Base-by-base conservation (phyloP, 106 monocot genomes). In the Vanilla planifolia region DNA sequence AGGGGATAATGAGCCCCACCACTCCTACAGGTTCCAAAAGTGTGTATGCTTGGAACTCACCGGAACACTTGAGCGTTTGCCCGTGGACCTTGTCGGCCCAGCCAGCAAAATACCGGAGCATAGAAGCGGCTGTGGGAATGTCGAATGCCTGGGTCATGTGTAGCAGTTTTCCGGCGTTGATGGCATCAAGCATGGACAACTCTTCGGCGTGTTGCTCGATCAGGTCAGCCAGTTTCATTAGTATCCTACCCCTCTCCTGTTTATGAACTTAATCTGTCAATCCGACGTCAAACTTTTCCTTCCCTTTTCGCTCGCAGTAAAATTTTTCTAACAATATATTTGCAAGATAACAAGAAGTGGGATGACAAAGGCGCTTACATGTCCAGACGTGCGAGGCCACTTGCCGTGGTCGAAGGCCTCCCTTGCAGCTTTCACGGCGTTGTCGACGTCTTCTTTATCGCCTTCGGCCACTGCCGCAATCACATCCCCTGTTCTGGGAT, bases 61-160 rank as follows among this genome's bases (percentile, higher is more conserved):
- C 33, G 3, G 57, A 32, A 2, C 32, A 34, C 45, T 16, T 86
- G 8, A 81, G 64, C 2, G 81, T 81, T 63, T 77, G 77, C 0
- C 85, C 85, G 48, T 85, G 84, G 41, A 85, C 64, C 60, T 85
- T 85, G 42, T 85, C 85, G 2, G 85, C 85, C 0, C 80, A 77
- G 6, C 81, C 85, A 0, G 85, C 77, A 43, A 78, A 78, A 51
- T 81, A 86, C 52, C 81, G 77, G 1, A 86, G 63, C n/a, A 71
- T 1, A n/a, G 48, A 21, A 2, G 47, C 33, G 8, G 33, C 71
- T 28, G 20, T 8, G 5, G 85, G 85, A 11, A 86, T 75, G 43
- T 86, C 85, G 8, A 58, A 0, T 13, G 39, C 19, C 27, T 70
- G 74, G 0, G 76, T 73, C 1, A 56, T 15, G 2, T 23, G 30